These are phyloP conservation scores for Xylaria polymorpha DNA, from an alignment of 2,329 filamentous ascomycete species.

Conservation along the genomic window DNA sequence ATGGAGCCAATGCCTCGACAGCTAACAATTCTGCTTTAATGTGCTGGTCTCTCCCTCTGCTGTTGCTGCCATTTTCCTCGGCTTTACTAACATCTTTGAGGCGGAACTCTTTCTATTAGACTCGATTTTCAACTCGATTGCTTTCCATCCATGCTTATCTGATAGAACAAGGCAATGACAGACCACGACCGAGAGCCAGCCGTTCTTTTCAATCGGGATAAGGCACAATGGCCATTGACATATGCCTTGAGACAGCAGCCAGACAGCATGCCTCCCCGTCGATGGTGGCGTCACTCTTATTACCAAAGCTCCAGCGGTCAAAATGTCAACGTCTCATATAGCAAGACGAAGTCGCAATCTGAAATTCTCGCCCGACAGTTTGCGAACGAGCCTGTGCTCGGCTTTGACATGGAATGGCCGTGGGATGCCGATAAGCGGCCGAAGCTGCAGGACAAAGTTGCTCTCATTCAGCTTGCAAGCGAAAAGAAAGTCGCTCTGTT, in stretches of 20 bases:
- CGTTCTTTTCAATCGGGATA: conserved; percentile 32
- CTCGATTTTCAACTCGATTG: neutral
- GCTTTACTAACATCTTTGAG: no score
- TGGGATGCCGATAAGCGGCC: conserved; percentile 27
- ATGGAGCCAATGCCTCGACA: neutral
- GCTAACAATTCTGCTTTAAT: neutral
- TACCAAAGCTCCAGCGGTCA: conserved; percentile 38
- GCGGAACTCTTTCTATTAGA: neutral
- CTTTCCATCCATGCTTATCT: neutral
- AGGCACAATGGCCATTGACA: conserved; percentile 41
- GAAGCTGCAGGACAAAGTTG: conserved; percentile 41
- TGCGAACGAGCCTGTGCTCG: conserved; percentile 43
- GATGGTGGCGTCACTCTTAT: conserved; percentile 36
- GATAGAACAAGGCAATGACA: neutral
- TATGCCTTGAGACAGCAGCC: conserved; percentile 32
- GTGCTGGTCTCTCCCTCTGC: neutral
- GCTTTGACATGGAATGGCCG: conserved; percentile 49
- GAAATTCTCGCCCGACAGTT: conserved; percentile 43
- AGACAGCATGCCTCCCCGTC: conserved; percentile 9
- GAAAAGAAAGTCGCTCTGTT: conserved; percentile 44
- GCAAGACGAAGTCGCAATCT: conserved; percentile 36
- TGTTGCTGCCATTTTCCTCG: neutral
- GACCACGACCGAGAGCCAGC: neutral
- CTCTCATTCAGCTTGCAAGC: conserved; percentile 46
- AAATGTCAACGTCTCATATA: conserved; percentile 37